Conservation (phyloP, 345 rosid species). For the Eucalyptus sideroxylon region DNA sequence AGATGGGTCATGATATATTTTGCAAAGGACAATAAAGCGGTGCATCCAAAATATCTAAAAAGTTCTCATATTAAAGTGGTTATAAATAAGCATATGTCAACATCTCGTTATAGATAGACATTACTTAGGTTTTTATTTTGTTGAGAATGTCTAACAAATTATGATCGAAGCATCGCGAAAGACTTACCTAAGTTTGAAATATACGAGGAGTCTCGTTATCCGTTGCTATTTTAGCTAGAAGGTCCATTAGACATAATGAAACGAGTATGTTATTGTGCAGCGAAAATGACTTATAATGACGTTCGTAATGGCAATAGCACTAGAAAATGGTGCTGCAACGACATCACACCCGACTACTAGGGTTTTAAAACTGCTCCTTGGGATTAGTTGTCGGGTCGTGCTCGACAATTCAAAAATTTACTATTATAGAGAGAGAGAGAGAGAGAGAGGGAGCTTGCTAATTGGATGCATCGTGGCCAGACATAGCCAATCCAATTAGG, state of each 20-base stretch:
- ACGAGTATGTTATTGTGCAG: neutral
- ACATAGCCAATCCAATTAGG: neutral
- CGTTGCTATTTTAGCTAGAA: neutral
- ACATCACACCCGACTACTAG: neutral
- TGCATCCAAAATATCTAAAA: neutral
- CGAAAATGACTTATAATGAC: neutral
- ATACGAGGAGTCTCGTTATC: neutral
- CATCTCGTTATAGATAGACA: neutral
- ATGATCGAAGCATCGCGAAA: neutral
- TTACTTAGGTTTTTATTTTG: neutral
- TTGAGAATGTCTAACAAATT: neutral
- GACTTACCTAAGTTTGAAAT: neutral
- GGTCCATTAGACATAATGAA: neutral
- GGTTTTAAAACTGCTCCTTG: neutral
- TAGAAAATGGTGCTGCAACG: neutral
- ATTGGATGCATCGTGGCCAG: neutral
- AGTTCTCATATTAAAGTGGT: neutral
- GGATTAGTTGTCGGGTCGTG: neutral
- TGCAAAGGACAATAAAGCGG: neutral
- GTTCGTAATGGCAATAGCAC: neutral
- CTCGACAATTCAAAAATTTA: neutral
- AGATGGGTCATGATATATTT: neutral
- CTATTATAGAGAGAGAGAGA: neutral
- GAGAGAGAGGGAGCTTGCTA: neutral
- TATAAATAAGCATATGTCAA: neutral